Evolutionary conservation across 345 rosid genomes (phyloP).

Genomic region (Aquilaria malaccensis): DNA sequence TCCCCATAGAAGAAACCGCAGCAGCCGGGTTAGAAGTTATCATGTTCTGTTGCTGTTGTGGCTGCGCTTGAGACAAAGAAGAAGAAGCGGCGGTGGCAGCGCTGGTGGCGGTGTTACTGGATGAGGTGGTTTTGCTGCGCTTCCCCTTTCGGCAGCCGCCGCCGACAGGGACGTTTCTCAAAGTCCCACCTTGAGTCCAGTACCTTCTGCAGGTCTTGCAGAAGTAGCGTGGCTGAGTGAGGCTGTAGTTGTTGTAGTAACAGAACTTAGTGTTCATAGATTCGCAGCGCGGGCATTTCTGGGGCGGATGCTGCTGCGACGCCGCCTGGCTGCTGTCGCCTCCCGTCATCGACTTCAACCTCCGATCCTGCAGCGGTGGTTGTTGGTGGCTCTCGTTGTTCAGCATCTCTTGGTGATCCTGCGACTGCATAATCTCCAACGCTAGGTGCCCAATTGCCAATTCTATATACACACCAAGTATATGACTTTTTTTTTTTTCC

Average conservation of each 20-base stretch:
- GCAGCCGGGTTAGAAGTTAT: conserved; percentile 19
- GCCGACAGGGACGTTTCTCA: conserved; percentile 62
- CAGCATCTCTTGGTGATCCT: conserved; percentile 16
- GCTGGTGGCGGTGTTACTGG: conserved; percentile 1
- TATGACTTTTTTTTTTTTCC: not conserved
- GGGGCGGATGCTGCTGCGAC: conserved; percentile 23
- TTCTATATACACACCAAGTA: not conserved
- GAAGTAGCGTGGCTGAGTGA: conserved; percentile 65
- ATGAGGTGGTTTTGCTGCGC: conserved; percentile 25
- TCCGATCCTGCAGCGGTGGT: conserved; percentile 20
- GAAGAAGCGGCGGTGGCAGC: not conserved
- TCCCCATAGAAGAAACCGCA: conserved; percentile 15
- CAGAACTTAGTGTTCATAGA: conserved; percentile 63
- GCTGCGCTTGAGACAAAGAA: conserved; percentile 6
- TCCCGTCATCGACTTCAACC: conserved; percentile 17
- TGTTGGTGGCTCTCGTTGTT: conserved; percentile 9
- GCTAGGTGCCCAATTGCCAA: too few species aligned
- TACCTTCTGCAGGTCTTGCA: conserved; percentile 66
- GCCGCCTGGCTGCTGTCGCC: conserved; percentile 11
- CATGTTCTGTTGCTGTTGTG: conserved; percentile 6
- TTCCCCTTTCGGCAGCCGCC: conserved; percentile 62
- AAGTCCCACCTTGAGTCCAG: conserved; percentile 73
- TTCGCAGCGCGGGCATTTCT: conserved; percentile 62
- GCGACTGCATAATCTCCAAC: too few species aligned
- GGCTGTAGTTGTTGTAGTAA: conserved; percentile 67